Base-by-base conservation (phyloP, 306 rosid genomes). In the Carpinus viminea region DNA sequence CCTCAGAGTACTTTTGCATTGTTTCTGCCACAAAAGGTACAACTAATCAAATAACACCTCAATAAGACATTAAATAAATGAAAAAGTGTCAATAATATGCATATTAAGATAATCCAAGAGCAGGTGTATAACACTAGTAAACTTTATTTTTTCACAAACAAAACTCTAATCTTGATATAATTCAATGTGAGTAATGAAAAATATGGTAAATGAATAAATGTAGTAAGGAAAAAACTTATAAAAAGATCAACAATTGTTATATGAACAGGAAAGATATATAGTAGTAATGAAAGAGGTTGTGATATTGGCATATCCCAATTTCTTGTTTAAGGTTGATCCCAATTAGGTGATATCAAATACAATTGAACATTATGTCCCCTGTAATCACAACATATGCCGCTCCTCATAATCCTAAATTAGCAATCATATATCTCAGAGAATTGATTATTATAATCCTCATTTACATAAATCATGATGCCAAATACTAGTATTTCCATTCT, bases 1-100 rank as follows among this genome's bases (percentile, higher is more conserved):
- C 56, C 50, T 41, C 78, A 65, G n/a, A 38, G 52, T 50, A 41
- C 21, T 41, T 79, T 4, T 79, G 77, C 73, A 50, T 72, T 72
- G 54, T 60, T 53, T 71, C 78, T 72, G 78, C 48, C 43, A 59
- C 51, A 18, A 41, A 77, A 64, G 62, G 55, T 65, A 76, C 73
- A 64, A 17, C 12, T 64, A 76, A 64, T 76, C 73, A 76, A n/a
- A 26, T 48, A 38, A 34, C 12, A 31, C 55, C 20, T 21, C 56
- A 48, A 41, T 1, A 1, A 36, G 72, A 62, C 72, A 24, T 16
- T 43, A 17, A 45, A 28, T 75, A 64, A 20, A 41, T 55, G 5
- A 45, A 24, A 61, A 4, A 0, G 70, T 5, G 45, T 17, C 46
- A 31, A 31, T 17, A 64, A 16, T 64, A 5, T 64, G 1, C 47